Evolutionary conservation across 1,139 yeast species (phyloP).

Genomic region (Pichia sp.): DNA sequence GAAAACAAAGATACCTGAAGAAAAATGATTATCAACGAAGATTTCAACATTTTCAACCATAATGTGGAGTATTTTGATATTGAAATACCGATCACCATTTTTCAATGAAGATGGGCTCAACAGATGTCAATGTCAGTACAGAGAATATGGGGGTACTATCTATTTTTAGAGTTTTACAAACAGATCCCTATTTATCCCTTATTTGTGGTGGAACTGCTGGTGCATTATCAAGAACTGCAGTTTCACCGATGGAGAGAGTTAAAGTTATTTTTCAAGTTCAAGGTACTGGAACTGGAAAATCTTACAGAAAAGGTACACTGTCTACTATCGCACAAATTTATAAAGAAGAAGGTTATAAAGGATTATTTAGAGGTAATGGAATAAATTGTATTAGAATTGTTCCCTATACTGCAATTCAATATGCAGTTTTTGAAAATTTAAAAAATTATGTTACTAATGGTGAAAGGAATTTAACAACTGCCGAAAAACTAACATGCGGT

Average conservation of each 20-base stretch:
- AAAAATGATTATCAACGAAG: too few relatives aligned
- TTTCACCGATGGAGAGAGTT: constrained; percentile 91
- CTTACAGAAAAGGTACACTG: constrained; percentile 65
- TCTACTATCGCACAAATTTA: constrained; percentile 75
- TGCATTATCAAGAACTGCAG: constrained; percentile 86
- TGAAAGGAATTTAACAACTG: constrained; percentile 36
- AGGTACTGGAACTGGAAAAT: constrained; percentile 33
- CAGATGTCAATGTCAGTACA: background rate
- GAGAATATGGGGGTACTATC: background rate
- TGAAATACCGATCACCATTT: too few relatives aligned
- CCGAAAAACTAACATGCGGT: constrained; percentile 68
- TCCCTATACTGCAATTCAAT: constrained; percentile 95
- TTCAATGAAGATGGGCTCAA: background rate
- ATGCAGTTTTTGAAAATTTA: constrained; percentile 52
- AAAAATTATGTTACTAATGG: constrained; percentile 24
- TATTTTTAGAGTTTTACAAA: constrained; percentile 11
- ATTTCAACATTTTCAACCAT: too few relatives aligned
- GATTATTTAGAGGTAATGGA: constrained; percentile 85
- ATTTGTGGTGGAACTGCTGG: constrained; percentile 82
- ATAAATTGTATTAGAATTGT: constrained; percentile 83
- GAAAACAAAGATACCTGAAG: too few relatives aligned
- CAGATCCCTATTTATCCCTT: constrained; percentile 41
- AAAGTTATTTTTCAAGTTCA: constrained; percentile 88
- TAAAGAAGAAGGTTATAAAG: constrained; percentile 83
- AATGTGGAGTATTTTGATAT: background rate